Conservation (phyloP, 345 rosid genomes). For the Hevea brasiliensis region DNA sequence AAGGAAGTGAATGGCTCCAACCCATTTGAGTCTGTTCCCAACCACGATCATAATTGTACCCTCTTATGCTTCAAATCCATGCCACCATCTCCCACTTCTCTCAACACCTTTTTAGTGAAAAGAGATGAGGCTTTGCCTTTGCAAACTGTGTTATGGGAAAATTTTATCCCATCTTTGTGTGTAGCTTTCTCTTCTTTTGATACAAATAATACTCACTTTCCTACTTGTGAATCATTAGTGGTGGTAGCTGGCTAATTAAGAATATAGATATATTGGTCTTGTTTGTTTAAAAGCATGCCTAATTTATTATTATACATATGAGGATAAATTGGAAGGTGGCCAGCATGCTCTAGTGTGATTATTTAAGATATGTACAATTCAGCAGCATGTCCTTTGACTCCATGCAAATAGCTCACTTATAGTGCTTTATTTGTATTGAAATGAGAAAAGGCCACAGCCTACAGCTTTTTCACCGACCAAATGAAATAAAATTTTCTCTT, state of each 20-base stretch:
- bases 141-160: slow-evolving; percentile 1
- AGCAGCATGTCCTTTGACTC: too few species aligned
- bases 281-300: too few species aligned
- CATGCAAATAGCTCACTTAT: too few species aligned
- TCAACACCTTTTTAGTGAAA: slow-evolving; percentile 4
- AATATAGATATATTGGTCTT: not conserved
- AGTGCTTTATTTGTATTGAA: too few species aligned
- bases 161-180: not conserved
- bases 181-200: slow-evolving; percentile 39
- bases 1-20: slow-evolving; percentile 39
- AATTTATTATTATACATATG: too few species aligned
- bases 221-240: slow-evolving; percentile 26
- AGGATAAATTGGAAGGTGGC: too few species aligned
- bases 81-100: slow-evolving; percentile 27
- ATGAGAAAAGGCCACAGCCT: too few species aligned
- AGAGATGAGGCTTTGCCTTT: slow-evolving; percentile 11
- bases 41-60: slow-evolving; percentile 49
- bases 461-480: too few species aligned
- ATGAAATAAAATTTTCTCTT: too few species aligned
- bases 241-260: not conserved
- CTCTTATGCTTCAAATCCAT: slow-evolving; percentile 39
- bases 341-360: too few species aligned
- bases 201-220: slow-evolving; percentile 2
- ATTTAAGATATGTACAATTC: too few species aligned
- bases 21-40: slow-evolving; percentile 48